Evolutionary conservation across 2,329 filamentous ascomycete genomes (phyloP), one percentile per base, ranked within the genome.

Genomic region (Cordyceps pruinosa): DNA sequence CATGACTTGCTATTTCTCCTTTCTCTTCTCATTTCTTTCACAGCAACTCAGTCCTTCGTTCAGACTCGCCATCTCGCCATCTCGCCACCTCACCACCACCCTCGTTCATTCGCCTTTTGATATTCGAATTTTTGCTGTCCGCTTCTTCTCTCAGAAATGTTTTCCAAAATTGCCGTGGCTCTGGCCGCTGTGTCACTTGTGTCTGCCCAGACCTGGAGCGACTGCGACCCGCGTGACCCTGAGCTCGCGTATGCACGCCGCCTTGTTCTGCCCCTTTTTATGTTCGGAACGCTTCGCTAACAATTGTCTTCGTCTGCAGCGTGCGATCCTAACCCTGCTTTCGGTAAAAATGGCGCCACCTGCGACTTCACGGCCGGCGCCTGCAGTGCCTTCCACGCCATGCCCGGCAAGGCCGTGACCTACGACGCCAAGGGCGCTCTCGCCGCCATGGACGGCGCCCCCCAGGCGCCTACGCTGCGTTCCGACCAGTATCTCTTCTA

Each of bases 401-500:
- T 75, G 49, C 63, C 58, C 3, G 80, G 78, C 60, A 83, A 81
- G 60, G 70, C 61, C 26, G 62, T 84, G 51, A 67, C 64, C 30
- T 82, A 82, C 69, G 72, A 75, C 64, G 50, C 62, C 32, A 61
- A 63, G 58, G 81, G 81, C 61, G 81, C 80, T 60, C 69, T 75
- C 60, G 84, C 83, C 74, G 80, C 82, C 65, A 97, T 97, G 74
- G 81, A 80, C 34, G 76, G 82, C 50, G 80, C 83, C 61, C 77
- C 69, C 12, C 81, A 90, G 54, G 84, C 81, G 48, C 86, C 90
- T 35, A 90, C 88, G 34, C 90, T 96, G 72, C 80, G 78, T 66
- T 83, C 82, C 57, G 79, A 85, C 67, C 91, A 91, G 81, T 97
- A 95, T 79, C 90, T 99, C 72, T 97, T 97, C 89, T 97, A 96